Percentiles rank a stretch among this genome's conserved stretches.
These are phyloP conservation scores for Fraxinus pennsylvanica DNA, from an alignment of 257 asterid species.

Conservation along the genomic window DNA sequence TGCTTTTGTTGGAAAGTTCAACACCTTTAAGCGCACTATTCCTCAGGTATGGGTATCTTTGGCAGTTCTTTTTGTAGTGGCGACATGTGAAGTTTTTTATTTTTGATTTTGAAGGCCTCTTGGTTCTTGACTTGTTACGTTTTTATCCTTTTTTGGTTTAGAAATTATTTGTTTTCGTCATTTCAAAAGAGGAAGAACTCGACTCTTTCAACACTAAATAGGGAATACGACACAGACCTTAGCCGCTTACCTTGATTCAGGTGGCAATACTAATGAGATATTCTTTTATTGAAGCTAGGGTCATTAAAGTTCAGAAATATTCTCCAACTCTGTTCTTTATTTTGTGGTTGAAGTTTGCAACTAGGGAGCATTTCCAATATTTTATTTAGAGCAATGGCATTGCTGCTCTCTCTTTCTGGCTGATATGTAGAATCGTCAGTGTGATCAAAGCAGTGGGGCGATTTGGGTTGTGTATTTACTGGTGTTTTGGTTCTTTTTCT, in stretches of 20 bases:
- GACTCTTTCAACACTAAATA: neutral
- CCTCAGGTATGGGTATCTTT: slow-evolving; percentile 68
- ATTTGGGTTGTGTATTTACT: neutral
- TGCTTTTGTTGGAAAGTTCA: slow-evolving; percentile 98
- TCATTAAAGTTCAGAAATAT: neutral
- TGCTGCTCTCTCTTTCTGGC: neutral
- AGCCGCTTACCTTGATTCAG: neutral
- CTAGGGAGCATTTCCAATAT: neutral
- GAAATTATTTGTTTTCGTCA: neutral
- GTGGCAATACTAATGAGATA: neutral
- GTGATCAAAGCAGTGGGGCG: neutral
- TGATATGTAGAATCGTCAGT: neutral
- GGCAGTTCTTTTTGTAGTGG: neutral
- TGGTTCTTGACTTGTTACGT: neutral
- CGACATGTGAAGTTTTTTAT: neutral
- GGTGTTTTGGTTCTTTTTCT: neutral
- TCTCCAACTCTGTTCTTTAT: neutral
- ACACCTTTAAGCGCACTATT: slow-evolving; percentile 93
- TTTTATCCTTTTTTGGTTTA: neutral
- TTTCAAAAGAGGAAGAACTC: neutral
- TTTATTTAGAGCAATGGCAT: neutral
- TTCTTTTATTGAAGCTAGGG: neutral
- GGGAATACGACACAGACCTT: neutral
- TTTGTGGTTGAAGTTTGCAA: neutral
- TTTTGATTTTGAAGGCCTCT: neutral